phyloP scores from a whole-genome alignment of 2,329 filamentous ascomycete genomes.

The Pyrenochaeta sp. region DNA sequence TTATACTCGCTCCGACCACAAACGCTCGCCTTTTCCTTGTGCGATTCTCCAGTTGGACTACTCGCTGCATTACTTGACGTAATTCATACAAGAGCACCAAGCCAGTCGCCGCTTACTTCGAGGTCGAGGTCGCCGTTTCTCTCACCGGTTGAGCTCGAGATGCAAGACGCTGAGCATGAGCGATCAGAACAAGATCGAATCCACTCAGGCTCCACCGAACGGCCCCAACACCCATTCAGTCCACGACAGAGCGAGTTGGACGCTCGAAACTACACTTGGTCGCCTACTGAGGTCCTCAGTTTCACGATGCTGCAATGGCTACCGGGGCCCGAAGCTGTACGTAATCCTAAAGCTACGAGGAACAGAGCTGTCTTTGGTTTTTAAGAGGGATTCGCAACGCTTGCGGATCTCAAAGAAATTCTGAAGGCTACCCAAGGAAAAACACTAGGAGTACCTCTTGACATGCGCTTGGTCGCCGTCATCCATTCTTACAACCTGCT shows the following conservation, averaged over 20 bases:
- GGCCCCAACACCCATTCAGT: constrained; percentile 9
- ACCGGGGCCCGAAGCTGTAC: constrained; percentile 65
- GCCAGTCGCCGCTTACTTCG: constrained; percentile 18
- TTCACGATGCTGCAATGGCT: constrained; percentile 66
- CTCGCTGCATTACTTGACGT: constrained; percentile 45
- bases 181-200: constrained; percentile 13
- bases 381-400: neutral
- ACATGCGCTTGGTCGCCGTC: neutral
- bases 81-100: constrained; percentile 34
- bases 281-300: constrained; percentile 64
- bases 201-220: constrained; percentile 1
- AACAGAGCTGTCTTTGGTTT: neutral
- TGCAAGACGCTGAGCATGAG: constrained; percentile 26
- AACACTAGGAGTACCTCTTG: neutral
- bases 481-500: constrained; percentile 33
- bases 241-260: constrained; percentile 22
- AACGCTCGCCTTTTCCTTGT: constrained; percentile 48
- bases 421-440: neutral
- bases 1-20: constrained; percentile 46
- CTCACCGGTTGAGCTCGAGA: constrained; percentile 39
- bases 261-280: constrained; percentile 7
- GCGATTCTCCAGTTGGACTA: constrained; percentile 50
- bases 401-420: neutral
- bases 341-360: neutral
- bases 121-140: constrained; percentile 42